phyloP scores from a whole-genome alignment of 2,329 filamentous ascomycete species.

The Zasmidium citrigriseum region DNA sequence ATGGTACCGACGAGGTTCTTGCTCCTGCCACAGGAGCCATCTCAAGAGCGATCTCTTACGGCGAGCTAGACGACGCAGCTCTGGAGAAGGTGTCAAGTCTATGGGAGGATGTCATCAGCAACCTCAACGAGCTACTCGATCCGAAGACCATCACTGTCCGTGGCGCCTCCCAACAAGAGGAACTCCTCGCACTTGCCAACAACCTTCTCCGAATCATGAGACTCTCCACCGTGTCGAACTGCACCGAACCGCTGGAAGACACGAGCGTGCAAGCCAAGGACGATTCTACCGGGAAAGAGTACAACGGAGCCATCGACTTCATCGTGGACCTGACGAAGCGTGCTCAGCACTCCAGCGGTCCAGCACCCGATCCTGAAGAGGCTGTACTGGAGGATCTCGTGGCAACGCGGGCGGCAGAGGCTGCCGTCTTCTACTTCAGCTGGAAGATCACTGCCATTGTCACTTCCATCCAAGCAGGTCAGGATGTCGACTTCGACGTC shows the following conservation, averaged over 20 bases:
- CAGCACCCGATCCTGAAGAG: conserved; percentile 62
- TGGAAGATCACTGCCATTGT: conserved; percentile 61
- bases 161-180: conserved; percentile 61
- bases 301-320: conserved; percentile 60
- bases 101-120: conserved; percentile 81
- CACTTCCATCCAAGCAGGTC: conserved; percentile 55
- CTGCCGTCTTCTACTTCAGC: conserved; percentile 87
- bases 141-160: conserved; percentile 71
- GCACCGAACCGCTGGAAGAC: conserved; percentile 70
- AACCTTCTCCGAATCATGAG: conserved; percentile 34
- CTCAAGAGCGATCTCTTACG: conserved; percentile 80
- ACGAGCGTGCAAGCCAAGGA: conserved; percentile 44
- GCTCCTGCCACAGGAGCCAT: conserved; percentile 81
- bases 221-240: conserved; percentile 59
- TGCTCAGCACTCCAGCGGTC: conserved; percentile 65
- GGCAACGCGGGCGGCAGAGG: conserved; percentile 72
- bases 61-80: conserved; percentile 83
- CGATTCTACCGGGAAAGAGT: conserved; percentile 21
- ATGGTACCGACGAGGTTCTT: conserved; percentile 82
- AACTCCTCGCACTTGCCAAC: conserved; percentile 33
- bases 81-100: conserved; percentile 77
- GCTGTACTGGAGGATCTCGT: conserved; percentile 79
- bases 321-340: conserved; percentile 73
- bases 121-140: conserved; percentile 67
- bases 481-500: conserved; percentile 58